These are phyloP conservation scores for Dorcoceras hygrometricum DNA, from an alignment of 257 asterid species.

Conservation along the genomic window DNA sequence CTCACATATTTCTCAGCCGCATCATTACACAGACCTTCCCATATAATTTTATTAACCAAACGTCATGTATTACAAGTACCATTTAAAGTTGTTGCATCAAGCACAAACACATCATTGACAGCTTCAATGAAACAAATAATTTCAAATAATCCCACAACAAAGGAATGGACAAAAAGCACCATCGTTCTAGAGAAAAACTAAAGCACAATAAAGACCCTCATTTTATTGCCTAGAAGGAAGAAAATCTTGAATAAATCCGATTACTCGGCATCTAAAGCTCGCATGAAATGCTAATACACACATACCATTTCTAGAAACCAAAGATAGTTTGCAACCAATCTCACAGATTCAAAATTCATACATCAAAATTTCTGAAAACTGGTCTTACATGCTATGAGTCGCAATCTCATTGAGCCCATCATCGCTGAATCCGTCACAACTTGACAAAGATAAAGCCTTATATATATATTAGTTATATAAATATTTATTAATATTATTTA, in stretches of 20 bases:
- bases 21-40: constrained; percentile 7
- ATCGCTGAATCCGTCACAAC: constrained; percentile 61
- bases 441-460: constrained; percentile 50
- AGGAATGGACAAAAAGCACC: not conserved
- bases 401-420: constrained; percentile 52
- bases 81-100: constrained; percentile 4
- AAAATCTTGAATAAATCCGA: constrained; percentile 8
- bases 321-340: constrained; percentile 10
- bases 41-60: constrained; percentile 9
- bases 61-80: constrained; percentile 9
- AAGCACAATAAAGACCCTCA: not conserved
- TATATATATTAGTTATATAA: no score
- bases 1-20: constrained; percentile 21
- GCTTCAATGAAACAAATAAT: not conserved
- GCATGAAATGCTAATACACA: not conserved
- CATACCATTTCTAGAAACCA: not conserved
- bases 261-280: not conserved
- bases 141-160: not conserved
- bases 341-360: not conserved
- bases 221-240: not conserved
- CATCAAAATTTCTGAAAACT: not conserved
- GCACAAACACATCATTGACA: constrained; percentile 12
- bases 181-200: not conserved
- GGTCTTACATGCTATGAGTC: constrained; percentile 45
- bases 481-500: no score